Base-by-base conservation (phyloP, 306 rosid genomes). In the Erythrophleum fordii region DNA sequence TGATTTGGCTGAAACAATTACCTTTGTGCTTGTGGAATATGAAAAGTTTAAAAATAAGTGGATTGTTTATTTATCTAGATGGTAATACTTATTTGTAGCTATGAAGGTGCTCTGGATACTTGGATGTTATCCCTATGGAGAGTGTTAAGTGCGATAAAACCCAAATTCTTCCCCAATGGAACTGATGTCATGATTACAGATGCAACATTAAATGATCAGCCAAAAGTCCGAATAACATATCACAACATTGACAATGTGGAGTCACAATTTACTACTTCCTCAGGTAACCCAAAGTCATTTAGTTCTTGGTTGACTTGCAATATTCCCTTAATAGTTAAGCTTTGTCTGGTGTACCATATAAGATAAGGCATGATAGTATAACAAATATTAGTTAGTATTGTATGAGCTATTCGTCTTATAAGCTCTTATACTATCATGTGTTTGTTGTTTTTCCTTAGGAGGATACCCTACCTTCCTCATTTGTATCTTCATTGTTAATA, bases 31-130 rank as follows among this genome's bases (percentile, higher is more conserved):
- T 42, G 22, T 79, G 22, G 76, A 72, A 72, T 64, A 37, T 64
- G 85, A 65, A 77, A 62, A 48, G n/a, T 18, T 53, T 64, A 46
- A 62, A 55, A 23, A 26, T 81, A 46, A 51, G 44, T 69, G 41
- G n/a, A 55, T 25, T 51, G 37, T 45, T 82, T 23, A 55, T 77
- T 53, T 76, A 45, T 65, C 65, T 48, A 76, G 45, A 58, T 78
- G 37, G 51, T 81, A n/a, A 49, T 75, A 51, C 71, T 45, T 52
- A 17, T 83, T 73, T 70, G 65, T 68, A 93, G 99, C 81, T 95
- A 91, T 72, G 99, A 95, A 86, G 99, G 93, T 83, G 92, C 94
- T 76, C 91, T 95, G 80, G 99, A 95, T 90, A 92, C 95, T 35
- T 95, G 99, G 97, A 86, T 93, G 92, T 69, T 86, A 82, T 91